Conservation (phyloP, 139 green algal genomes). For the Pseudopediastrum boryanum region DNA sequence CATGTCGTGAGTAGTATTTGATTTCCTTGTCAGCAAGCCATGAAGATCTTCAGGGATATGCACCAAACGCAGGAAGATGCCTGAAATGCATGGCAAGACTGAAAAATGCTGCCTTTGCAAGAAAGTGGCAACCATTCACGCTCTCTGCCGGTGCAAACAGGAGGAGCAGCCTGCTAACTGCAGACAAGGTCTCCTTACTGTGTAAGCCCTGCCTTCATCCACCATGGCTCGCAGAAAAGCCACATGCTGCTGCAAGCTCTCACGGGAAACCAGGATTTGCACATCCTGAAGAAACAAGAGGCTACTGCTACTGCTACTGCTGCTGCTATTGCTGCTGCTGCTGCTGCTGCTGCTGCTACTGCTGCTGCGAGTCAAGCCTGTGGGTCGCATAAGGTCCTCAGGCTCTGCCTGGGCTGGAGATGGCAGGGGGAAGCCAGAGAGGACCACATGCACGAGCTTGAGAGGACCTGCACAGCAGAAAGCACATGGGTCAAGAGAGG, state of each 20-base stretch:
- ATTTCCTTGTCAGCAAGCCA: neutral
- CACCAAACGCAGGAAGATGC: neutral
- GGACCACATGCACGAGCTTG: too few relatives aligned
- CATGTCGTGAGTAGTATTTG: neutral
- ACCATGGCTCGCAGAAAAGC: neutral
- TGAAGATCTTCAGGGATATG: neutral
- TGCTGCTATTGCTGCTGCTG: neutral
- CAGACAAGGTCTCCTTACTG: conserved; percentile 10
- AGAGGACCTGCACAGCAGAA: too few relatives aligned
- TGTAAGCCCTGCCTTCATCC: neutral
- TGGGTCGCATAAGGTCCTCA: neutral
- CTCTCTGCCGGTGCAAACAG: neutral
- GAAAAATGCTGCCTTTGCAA: neutral
- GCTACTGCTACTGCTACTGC: neutral
- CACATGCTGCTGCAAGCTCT: conserved; percentile 15
- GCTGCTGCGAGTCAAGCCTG: neutral
- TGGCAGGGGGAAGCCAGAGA: conserved; percentile 24
- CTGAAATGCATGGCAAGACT: neutral
- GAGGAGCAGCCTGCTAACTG: neutral
- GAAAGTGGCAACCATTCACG: neutral
- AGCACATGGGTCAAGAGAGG: too few relatives aligned
- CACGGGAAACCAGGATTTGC: conserved; percentile 11
- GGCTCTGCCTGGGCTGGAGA: neutral
- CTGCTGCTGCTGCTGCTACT: neutral
- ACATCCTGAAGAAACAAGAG: conserved; percentile 16